Conservation (phyloP, 495 filamentous ascomycete genomes). For the Xylaria castorea region DNA sequence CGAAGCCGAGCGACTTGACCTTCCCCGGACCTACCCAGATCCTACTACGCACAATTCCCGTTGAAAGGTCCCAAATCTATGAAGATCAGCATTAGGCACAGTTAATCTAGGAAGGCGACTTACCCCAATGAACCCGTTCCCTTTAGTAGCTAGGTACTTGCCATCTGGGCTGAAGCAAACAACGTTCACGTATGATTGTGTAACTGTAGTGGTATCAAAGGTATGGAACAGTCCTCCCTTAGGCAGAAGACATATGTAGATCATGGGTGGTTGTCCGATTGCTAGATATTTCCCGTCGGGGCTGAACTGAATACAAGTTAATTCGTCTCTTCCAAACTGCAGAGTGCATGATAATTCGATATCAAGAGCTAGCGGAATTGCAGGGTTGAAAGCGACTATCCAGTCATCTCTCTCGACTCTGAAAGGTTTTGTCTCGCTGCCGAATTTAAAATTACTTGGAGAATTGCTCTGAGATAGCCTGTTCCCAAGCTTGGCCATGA, state of each 20-base stretch:
- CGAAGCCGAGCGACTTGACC: neutral
- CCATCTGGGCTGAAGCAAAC: constrained; percentile 10
- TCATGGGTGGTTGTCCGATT: neutral
- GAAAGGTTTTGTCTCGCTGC: neutral
- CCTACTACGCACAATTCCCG: neutral
- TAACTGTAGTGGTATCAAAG: neutral
- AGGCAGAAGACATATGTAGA: neutral
- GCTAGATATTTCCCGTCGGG: neutral
- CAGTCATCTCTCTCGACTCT: neutral
- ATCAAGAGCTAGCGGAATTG: neutral
- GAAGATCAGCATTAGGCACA: neutral
- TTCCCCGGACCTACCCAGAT: rapidly evolving
- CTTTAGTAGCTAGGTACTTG: neutral
- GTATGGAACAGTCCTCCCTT: neutral
- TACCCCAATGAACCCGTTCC: neutral
- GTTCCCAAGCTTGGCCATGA: neutral
- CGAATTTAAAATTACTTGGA: neutral
- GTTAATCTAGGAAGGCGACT: neutral
- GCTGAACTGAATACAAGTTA: neutral
- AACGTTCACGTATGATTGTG: neutral
- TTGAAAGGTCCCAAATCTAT: constrained; percentile 12
- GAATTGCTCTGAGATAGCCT: neutral
- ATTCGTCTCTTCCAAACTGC: rapidly evolving
- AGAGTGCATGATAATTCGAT: neutral
- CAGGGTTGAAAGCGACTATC: neutral